phyloP scores from a whole-genome alignment of 2,329 filamentous ascomycete genomes.

The Calonectria ilicicola region DNA sequence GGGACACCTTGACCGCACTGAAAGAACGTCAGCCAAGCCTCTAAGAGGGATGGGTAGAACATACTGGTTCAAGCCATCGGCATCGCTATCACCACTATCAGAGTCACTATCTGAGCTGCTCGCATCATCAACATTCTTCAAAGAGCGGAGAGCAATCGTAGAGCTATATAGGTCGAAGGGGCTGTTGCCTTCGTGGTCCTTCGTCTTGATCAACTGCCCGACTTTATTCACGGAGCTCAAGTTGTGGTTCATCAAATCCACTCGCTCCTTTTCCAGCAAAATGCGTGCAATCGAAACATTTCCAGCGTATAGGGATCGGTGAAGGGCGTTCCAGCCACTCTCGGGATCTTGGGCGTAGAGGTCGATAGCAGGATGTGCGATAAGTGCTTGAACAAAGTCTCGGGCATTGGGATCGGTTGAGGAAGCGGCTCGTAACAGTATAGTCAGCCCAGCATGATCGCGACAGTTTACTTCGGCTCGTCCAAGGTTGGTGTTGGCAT shows the following conservation, averaged over 20 bases:
- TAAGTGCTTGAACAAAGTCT: slow-evolving; percentile 81
- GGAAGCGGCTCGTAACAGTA: slow-evolving; percentile 87
- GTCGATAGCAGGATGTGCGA: slow-evolving; percentile 86
- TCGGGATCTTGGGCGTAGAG: slow-evolving; percentile 89
- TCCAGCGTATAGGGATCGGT: slow-evolving; percentile 89
- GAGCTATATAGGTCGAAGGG: slow-evolving; percentile 93
- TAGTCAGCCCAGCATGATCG: slow-evolving; percentile 83
- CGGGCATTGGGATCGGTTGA: slow-evolving; percentile 77
- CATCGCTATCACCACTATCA: slow-evolving; percentile 64
- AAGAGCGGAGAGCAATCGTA: slow-evolving; percentile 83
- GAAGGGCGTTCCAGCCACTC: slow-evolving; percentile 95
- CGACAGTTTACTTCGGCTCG: slow-evolving; percentile 85
- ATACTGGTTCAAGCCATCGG: slow-evolving; percentile 44
- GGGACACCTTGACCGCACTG: slow-evolving; percentile 35
- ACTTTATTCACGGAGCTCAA: slow-evolving; percentile 70
- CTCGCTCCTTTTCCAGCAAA: slow-evolving; percentile 82
- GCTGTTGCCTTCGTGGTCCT: slow-evolving; percentile 94
- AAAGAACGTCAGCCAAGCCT: slow-evolving; percentile 24
- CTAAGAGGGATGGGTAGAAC: slow-evolving; percentile 27
- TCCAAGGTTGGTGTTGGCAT: slow-evolving; percentile 55
- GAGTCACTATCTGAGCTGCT: slow-evolving; percentile 65
- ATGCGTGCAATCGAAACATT: slow-evolving; percentile 88
- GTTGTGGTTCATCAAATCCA: slow-evolving; percentile 71
- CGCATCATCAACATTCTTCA: slow-evolving; percentile 62
- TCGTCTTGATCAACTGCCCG: slow-evolving; percentile 89